Evolutionary conservation across 2,329 filamentous ascomycete species (phyloP).

Genomic region (Ceratocystis eucalypticola): DNA sequence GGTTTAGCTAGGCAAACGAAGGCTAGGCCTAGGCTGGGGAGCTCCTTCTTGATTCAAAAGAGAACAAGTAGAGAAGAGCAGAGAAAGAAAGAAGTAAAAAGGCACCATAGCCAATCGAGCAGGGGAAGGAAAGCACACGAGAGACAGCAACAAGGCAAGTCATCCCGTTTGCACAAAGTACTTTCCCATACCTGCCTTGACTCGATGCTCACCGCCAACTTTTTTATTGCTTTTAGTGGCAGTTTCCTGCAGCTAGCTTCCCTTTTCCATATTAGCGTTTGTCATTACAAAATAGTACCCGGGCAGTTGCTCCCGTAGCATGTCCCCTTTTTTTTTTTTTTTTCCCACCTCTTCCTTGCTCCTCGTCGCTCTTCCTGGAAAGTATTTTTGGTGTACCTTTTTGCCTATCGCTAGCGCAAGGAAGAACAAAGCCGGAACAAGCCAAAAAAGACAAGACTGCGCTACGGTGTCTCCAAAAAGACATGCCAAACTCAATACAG

Average conservation of each 20-base stretch:
- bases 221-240: background rate
- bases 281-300: background rate
- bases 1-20: background rate
- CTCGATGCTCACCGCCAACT: background rate
- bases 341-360: background rate
- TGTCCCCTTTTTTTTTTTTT: background rate
- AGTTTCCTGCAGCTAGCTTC: background rate
- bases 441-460: background rate
- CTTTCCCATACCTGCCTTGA: background rate
- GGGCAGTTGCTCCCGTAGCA: background rate
- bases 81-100: background rate
- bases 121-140: background rate
- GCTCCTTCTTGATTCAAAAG: background rate
- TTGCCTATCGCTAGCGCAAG: background rate
- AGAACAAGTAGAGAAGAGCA: background rate
- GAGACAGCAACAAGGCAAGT: background rate
- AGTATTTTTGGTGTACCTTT: slow-evolving; percentile 7
- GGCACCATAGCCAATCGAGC: background rate
- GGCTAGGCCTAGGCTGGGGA: background rate
- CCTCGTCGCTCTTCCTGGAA: background rate
- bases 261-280: background rate
- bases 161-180: background rate
- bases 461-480: background rate
- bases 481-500: background rate
- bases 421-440: slow-evolving; percentile 8